phyloP scores from a whole-genome alignment of 2,329 filamentous ascomycete species.

The Ceratocystis diversiconidia region DNA sequence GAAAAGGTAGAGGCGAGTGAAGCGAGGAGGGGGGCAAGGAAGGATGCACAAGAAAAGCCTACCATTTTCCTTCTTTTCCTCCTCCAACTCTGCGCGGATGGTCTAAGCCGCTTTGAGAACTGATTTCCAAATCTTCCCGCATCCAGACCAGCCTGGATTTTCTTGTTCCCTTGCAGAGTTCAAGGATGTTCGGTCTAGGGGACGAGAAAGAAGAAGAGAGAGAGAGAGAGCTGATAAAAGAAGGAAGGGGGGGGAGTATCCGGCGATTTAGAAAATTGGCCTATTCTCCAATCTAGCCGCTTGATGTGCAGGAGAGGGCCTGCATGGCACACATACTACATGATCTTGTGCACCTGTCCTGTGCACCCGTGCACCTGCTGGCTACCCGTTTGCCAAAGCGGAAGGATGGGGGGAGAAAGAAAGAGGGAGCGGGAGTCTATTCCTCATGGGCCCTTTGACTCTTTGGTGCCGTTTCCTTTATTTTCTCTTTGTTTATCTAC shows the following conservation, averaged over 20 bases:
- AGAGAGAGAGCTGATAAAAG: neutral
- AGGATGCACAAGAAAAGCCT: too few species aligned
- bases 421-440: neutral
- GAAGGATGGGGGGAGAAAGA: neutral
- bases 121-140: neutral
- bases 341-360: too few species aligned
- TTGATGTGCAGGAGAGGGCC: neutral
- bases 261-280: neutral
- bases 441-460: neutral
- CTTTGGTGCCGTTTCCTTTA: neutral
- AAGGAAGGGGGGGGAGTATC: neutral
- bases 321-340: neutral
- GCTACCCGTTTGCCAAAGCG: neutral
- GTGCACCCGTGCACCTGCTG: neutral
- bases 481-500: neutral
- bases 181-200: neutral
- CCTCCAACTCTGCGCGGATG: neutral
- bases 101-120: neutral
- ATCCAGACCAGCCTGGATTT: constrained; percentile 4
- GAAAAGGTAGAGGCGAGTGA: neutral
- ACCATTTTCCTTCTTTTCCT: neutral
- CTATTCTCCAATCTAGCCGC: too few species aligned
- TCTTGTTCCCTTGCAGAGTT: neutral
- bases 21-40: neutral
- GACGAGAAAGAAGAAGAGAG: neutral